Conservation (phyloP, 345 rosid genomes). For the Melaleuca quinquenervia region DNA sequence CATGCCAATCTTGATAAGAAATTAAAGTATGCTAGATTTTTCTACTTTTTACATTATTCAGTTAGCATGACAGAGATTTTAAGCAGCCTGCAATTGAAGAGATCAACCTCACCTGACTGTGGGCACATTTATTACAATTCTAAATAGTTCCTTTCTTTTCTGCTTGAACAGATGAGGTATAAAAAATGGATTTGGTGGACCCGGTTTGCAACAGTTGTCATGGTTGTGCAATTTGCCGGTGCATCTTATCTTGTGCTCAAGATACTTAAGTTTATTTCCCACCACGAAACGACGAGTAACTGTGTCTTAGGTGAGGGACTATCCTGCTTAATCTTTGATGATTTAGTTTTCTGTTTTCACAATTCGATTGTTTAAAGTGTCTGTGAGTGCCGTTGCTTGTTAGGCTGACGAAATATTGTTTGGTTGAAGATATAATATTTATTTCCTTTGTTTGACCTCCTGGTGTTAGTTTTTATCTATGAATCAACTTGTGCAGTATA, state of each 20-base stretch:
- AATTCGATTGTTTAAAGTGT: background rate
- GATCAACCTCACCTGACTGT: background rate
- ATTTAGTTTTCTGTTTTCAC: background rate
- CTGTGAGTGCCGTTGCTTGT: background rate
- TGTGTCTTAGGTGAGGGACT: slow-evolving; percentile 52
- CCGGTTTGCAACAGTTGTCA: slow-evolving; percentile 43
- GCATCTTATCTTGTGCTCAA: slow-evolving; percentile 51
- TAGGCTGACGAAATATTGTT: background rate
- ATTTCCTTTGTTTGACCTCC: background rate
- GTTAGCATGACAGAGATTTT: background rate
- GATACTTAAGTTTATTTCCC: slow-evolving; percentile 37
- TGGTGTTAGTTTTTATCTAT: background rate
- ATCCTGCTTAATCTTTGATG: background rate
- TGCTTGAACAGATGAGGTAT: slow-evolving; percentile 48
- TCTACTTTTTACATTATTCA: background rate
- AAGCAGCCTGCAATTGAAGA: background rate
- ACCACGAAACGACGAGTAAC: slow-evolving; percentile 20
- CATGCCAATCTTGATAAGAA: background rate
- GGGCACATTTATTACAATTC: background rate
- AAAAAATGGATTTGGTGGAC: slow-evolving; percentile 84
- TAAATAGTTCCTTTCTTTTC: background rate
- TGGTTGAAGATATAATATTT: background rate
- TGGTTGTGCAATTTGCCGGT: slow-evolving; percentile 48
- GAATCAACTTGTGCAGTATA: background rate
- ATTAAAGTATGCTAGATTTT: background rate